These are phyloP conservation scores for Vitis hybrid DNA, from an alignment of 177 flowering plant species.

Conservation along the genomic window DNA sequence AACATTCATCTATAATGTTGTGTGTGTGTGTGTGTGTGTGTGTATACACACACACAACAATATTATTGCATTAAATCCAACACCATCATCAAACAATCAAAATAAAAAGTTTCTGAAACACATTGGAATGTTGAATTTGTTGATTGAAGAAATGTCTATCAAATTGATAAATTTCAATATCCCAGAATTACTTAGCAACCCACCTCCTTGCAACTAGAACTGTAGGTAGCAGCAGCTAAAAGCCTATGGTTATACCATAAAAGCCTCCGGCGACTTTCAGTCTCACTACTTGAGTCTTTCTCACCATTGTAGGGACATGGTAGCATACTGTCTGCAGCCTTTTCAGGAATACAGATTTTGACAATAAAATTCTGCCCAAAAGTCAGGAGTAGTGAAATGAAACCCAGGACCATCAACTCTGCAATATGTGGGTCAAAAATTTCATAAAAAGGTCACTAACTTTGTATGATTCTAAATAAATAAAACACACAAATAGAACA, in stretches of 20 bases:
- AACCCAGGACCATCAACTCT: constrained; percentile 96
- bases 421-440: constrained; percentile 25
- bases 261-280: constrained; percentile 43
- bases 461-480: not conserved
- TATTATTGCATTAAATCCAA: too few relatives aligned
- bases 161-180: not conserved
- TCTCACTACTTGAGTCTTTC: constrained; percentile 7
- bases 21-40: too few relatives aligned
- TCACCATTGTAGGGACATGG: constrained; percentile 43
- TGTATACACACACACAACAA: too few relatives aligned
- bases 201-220: constrained; percentile 34
- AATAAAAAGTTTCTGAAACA: not conserved
- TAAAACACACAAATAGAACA: not conserved
- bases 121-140: not conserved
- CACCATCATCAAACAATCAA: too few relatives aligned
- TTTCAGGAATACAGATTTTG: constrained; percentile 58
- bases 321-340: constrained; percentile 57
- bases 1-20: too few relatives aligned
- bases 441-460: not conserved
- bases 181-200: constrained; percentile 1
- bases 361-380: constrained; percentile 71
- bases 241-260: constrained; percentile 39
- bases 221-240: constrained; percentile 27
- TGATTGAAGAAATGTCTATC: not conserved
- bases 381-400: constrained; percentile 83